Percentiles rank a stretch among this genome's conserved stretches.
phyloP scores from a whole-genome alignment of 805 yeast species.

The Metschnikowia orientalis region DNA sequence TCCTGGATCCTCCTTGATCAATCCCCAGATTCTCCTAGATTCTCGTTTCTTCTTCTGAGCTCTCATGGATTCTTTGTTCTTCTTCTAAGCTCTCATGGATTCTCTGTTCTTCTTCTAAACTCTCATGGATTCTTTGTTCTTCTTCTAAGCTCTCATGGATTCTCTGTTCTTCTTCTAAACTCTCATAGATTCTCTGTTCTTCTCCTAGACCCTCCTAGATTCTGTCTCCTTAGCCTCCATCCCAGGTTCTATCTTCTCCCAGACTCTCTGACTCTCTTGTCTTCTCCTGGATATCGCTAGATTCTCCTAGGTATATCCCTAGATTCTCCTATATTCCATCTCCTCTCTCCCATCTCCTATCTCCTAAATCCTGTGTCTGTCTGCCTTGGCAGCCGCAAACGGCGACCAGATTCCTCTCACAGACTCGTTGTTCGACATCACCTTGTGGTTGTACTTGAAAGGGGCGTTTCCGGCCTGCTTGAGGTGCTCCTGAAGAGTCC shows the following conservation, averaged over 20 bases:
- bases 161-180: neutral
- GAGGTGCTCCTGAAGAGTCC: slow-evolving; percentile 58
- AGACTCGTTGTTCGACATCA: slow-evolving; percentile 71
- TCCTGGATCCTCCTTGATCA: too few species aligned
- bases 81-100: neutral
- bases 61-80: neutral
- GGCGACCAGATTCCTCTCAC: slow-evolving; percentile 99
- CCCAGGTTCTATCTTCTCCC: too few species aligned
- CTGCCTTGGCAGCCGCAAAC: slow-evolving; percentile 57
- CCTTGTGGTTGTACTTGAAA: slow-evolving; percentile 65
- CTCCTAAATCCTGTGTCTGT: slow-evolving; percentile 35
- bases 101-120: neutral
- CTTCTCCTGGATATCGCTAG: too few species aligned
- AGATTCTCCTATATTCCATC: too few species aligned
- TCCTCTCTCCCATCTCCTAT: too few species aligned
- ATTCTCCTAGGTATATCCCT: too few species aligned
- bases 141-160: neutral
- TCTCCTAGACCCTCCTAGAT: too few species aligned
- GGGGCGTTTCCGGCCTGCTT: slow-evolving; percentile 67
- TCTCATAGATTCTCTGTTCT: too few species aligned
- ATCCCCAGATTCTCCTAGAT: too few species aligned
- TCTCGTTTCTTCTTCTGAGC: neutral
- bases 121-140: neutral
- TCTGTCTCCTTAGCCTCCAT: too few species aligned
- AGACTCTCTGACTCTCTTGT: too few species aligned